Conservation (phyloP, 768 basidiomycete species). For the Boletus subcaerulescens region DNA sequence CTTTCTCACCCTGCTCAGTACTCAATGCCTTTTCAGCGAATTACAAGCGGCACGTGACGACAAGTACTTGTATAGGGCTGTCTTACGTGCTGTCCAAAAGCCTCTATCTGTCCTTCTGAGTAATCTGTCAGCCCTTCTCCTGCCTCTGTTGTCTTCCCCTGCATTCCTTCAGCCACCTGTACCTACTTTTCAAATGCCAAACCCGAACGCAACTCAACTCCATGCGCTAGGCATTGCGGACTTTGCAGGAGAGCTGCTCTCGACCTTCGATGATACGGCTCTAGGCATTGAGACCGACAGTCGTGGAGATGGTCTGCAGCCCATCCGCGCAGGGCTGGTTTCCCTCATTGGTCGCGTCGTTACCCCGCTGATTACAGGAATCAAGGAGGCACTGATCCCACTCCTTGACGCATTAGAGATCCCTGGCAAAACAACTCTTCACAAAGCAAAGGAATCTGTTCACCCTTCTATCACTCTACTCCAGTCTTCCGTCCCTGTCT, state of each 20-base stretch:
- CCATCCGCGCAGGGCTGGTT: constrained; percentile 65
- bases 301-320: constrained; percentile 66
- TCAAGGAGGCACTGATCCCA: constrained; percentile 60
- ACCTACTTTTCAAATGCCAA: constrained; percentile 48
- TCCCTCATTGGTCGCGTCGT: constrained; percentile 66
- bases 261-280: constrained; percentile 62
- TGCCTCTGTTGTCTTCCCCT: constrained; percentile 64
- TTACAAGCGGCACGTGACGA: constrained; percentile 63
- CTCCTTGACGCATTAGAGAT: constrained; percentile 62
- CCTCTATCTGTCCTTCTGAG: constrained; percentile 73
- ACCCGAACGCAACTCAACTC: constrained; percentile 62
- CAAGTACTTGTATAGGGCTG: constrained; percentile 62
- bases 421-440: constrained; percentile 31
- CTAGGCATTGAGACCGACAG: constrained; percentile 59
- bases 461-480: constrained; percentile 64
- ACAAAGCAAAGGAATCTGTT: constrained; percentile 12
- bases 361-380: constrained; percentile 57
- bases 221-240: constrained; percentile 68
- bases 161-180: constrained; percentile 53
- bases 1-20: constrained; percentile 12
- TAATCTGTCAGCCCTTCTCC: constrained; percentile 64
- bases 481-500: constrained; percentile 58
- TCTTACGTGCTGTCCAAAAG: constrained; percentile 69
- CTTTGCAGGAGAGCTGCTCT: constrained; percentile 73
- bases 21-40: constrained; percentile 47